Percentiles rank a stretch among this genome's conserved stretches.
Evolutionary conservation across 1,284 basidiomycete species (phyloP).

Genomic region (Cutaneotrichosporon sp.): DNA sequence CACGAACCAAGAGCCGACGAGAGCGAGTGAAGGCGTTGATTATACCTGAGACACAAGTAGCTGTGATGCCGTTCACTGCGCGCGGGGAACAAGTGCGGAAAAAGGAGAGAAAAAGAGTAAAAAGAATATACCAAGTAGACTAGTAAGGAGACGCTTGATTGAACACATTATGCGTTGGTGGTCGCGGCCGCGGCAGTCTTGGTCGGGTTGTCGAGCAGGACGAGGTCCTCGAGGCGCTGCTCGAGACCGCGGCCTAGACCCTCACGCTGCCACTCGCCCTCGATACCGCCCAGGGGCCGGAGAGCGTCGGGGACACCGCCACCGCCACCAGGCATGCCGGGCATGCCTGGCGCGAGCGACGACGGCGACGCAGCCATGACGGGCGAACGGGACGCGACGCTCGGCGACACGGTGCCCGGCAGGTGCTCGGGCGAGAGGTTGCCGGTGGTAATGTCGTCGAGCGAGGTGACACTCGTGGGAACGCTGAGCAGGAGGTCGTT

Average conservation of each 20-base stretch:
- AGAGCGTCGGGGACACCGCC: neutral
- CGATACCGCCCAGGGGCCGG: neutral
- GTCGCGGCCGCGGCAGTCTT: too few relatives aligned
- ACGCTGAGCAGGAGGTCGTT: slow-evolving; percentile 71
- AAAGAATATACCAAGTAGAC: too few relatives aligned
- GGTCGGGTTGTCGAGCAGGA: slow-evolving; percentile 8
- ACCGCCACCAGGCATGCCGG: neutral
- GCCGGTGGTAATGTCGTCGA: slow-evolving; percentile 63
- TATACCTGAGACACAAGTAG: too few relatives aligned
- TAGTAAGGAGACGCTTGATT: too few relatives aligned
- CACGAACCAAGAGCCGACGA: too few relatives aligned
- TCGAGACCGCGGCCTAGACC: slow-evolving; percentile 72
- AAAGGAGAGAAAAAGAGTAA: too few relatives aligned
- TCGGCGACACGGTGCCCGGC: slow-evolving; percentile 42
- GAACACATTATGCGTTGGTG: too few relatives aligned
- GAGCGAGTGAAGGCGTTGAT: too few relatives aligned
- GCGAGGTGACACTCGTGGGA: slow-evolving; percentile 62
- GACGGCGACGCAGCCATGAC: slow-evolving; percentile 15
- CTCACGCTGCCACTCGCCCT: slow-evolving; percentile 76
- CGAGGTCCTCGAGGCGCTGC: slow-evolving; percentile 61
- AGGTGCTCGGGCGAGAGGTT: slow-evolving; percentile 45
- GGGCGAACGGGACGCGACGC: slow-evolving; percentile 50
- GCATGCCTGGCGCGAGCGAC: neutral
- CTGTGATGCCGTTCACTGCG: too few relatives aligned
- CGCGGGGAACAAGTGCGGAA: too few relatives aligned